These are phyloP conservation scores for Malus asiatica DNA, from an alignment of 306 rosid species.

Conservation along the genomic window DNA sequence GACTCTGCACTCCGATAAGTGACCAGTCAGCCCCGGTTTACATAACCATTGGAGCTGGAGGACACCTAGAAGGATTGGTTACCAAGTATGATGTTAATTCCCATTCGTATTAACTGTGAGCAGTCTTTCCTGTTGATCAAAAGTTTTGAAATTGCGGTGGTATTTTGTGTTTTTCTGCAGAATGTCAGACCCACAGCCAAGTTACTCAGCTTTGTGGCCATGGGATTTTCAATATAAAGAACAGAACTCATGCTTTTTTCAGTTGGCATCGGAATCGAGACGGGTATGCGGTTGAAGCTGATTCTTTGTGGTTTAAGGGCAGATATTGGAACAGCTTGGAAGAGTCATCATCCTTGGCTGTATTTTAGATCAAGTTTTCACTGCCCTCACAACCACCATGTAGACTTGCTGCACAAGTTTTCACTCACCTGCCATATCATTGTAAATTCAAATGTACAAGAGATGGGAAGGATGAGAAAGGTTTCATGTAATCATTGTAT, in stretches of 20 bases:
- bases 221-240: constrained; percentile 57
- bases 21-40: constrained; percentile 58
- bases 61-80: constrained; percentile 67
- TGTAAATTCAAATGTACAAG: not conserved
- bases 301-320: constrained; percentile 49
- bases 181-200: constrained; percentile 76
- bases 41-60: constrained; percentile 81
- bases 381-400: not conserved
- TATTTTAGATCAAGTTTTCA: not conserved
- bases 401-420: not conserved
- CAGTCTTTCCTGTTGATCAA: not conserved
- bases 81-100: constrained; percentile 32
- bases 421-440: not conserved
- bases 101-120: not conserved
- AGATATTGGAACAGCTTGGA: constrained; percentile 31
- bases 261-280: constrained; percentile 69
- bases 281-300: constrained; percentile 56
- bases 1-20: constrained; percentile 36
- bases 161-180: constrained; percentile 20
- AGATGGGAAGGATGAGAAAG: not conserved
- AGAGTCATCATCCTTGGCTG: not conserved
- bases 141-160: not conserved
- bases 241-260: constrained; percentile 51
- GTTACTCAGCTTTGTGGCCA: constrained; percentile 63
- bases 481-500: not conserved